phyloP scores from a whole-genome alignment of 2,329 filamentous ascomycete genomes.

The Venturia asperata region DNA sequence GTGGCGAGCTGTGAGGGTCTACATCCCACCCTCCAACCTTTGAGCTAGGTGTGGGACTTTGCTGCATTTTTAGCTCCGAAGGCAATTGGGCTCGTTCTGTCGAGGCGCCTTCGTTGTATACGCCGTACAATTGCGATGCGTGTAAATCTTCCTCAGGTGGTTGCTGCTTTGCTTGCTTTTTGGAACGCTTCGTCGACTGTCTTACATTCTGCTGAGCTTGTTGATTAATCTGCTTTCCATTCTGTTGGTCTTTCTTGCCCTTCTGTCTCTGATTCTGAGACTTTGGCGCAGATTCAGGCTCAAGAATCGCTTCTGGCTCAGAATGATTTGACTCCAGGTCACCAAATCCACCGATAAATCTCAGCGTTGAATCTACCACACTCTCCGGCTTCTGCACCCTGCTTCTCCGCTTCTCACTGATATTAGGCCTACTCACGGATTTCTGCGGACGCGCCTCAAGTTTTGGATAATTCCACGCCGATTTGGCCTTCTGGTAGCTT shows the following conservation, averaged over 20 bases:
- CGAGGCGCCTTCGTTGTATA: background rate
- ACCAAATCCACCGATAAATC: background rate
- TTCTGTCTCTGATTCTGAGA: background rate
- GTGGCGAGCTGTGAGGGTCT: background rate
- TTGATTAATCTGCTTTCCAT: background rate
- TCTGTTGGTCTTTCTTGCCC: background rate
- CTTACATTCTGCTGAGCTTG: background rate
- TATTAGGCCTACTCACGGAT: background rate
- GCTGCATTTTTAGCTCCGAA: background rate
- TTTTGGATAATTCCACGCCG: background rate
- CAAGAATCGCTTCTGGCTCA: background rate
- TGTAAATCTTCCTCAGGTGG: background rate
- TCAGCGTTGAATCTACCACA: background rate
- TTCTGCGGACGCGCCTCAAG: background rate
- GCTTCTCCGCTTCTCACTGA: background rate
- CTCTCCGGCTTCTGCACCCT: background rate
- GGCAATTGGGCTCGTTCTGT: background rate
- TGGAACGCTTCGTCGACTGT: background rate
- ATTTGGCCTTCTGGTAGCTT: background rate
- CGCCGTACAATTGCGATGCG: conserved; percentile 1
- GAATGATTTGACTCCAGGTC: background rate
- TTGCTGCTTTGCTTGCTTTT: background rate
- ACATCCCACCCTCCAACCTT: conserved; percentile 14
- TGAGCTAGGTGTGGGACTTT: background rate
- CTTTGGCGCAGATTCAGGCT: background rate